Evolutionary conservation across 75 land plant species (phyloP), one percentile per base, ranked within the genome.

Genomic region (Cupressus sempervirens): DNA sequence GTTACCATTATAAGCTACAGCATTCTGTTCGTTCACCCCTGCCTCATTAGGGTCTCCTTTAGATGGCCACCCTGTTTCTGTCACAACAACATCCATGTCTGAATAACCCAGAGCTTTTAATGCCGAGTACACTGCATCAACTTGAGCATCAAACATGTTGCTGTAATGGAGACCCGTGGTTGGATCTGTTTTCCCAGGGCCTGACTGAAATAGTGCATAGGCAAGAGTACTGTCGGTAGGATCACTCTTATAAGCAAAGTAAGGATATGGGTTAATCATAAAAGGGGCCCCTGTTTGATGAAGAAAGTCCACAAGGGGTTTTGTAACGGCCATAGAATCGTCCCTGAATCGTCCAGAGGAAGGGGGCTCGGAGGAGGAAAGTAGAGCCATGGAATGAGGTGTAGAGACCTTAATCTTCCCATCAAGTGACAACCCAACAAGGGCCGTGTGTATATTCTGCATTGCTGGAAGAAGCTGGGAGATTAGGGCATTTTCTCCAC

Each of bases 41-140:
- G 87, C 86, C 84, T 96, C 95, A 75, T 85, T 84, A 12, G 79
- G 79, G 83, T 92, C 96, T 72, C 98, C 98, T 72, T 85, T 62
- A 11, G 96, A 94, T 76, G 98, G 93, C 98, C 98, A 96, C 0
- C 98, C 98, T 35, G 98, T 96, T 84, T 96, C 98, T 16, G 98
- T 91, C 43, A 96, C 87, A 4, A 92, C 84, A 3, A 96, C 88
- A 54, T 94, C 95, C 90, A 94, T 89, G 30, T 91, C 88, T 20
- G 79, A 68, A 88, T 87, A 93, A 3, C 95, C 95, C 41, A 92
- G 86, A 84, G 90, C 84, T 76, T 88, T 91, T 76, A 96, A 82
- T 35, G 98, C 98, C 58, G 92, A 91, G 87, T 94, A 96, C n/a
- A 94, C 96, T 38, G 98, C 96, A 86, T 96, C 98, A 68, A 96